Percentiles rank a stretch among this genome's conserved stretches.
Evolutionary conservation across 116 monocot genomes (phyloP).

Genomic region (Cymodocea nodosa): DNA sequence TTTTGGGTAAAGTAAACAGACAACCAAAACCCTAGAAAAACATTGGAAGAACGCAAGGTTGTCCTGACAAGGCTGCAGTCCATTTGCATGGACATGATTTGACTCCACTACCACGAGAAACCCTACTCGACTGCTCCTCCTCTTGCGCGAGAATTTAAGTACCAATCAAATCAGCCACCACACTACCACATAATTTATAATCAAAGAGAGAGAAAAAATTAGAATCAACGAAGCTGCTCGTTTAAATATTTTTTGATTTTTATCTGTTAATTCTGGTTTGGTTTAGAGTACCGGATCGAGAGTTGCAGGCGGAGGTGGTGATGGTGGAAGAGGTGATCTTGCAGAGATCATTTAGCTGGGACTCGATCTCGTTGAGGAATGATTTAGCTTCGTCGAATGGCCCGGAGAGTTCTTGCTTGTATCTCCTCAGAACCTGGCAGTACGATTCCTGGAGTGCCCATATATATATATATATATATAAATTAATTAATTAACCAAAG

Average conservation of each 20-base stretch:
- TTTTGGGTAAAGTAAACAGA: not conserved
- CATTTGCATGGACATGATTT: conserved; percentile 85
- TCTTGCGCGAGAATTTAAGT: too few relatives aligned
- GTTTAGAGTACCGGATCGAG: conserved; percentile 8
- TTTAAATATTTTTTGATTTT: not conserved
- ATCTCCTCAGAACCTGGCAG: conserved; percentile 42
- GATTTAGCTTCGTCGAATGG: conserved; percentile 70
- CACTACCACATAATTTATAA: too few relatives aligned
- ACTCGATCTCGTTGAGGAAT: conserved; percentile 52
- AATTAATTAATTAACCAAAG: not conserved
- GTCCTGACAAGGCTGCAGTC: conserved; percentile 45
- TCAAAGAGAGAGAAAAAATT: too few relatives aligned
- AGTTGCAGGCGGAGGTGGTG: conserved; percentile 19
- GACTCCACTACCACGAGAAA: conserved; percentile 26
- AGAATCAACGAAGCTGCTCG: not conserved
- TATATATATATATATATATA: not conserved
- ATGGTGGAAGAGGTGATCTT: conserved; percentile 11
- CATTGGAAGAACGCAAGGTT: not conserved
- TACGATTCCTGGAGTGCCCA: conserved; percentile 42
- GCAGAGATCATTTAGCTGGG: conserved; percentile 67
- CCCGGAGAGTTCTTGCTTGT: conserved; percentile 62
- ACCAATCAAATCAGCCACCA: too few relatives aligned
- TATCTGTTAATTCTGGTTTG: not conserved
- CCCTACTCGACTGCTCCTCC: not conserved
- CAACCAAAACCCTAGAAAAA: conserved; percentile 1